Conservation (phyloP, 768 basidiomycete species). For the Mycena epipterygia region DNA sequence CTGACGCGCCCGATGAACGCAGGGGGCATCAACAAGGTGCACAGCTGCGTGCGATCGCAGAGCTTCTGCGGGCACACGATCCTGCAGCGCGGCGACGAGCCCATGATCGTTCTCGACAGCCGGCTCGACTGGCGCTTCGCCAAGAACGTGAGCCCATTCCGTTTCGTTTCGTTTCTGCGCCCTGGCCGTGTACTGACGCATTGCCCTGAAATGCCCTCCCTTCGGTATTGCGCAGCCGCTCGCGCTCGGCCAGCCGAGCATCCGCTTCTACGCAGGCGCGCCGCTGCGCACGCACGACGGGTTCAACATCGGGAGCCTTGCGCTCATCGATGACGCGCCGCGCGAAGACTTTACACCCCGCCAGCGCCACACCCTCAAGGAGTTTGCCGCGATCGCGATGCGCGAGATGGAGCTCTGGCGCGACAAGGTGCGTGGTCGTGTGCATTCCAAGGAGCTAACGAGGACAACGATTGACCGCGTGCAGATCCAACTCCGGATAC, state of each 20-base stretch:
- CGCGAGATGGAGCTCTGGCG: slow-evolving; percentile 96
- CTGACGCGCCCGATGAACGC: slow-evolving; percentile 7
- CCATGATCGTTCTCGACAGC: slow-evolving; percentile 87
- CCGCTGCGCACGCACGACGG: slow-evolving; percentile 92
- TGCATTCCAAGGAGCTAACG: not conserved
- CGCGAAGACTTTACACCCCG: slow-evolving; percentile 89
- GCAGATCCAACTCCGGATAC: slow-evolving; percentile 89
- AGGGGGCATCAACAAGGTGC: slow-evolving; percentile 63
- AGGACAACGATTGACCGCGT: not conserved
- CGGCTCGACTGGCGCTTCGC: slow-evolving; percentile 89
- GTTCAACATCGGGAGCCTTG: slow-evolving; percentile 90
- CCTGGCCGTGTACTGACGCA: not conserved
- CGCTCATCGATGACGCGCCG: slow-evolving; percentile 87
- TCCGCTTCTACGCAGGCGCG: slow-evolving; percentile 94
- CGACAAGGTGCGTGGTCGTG: slow-evolving; percentile 74
- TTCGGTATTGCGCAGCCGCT: slow-evolving; percentile 83
- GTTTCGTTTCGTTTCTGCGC: slow-evolving; percentile 5
- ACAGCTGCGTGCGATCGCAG: slow-evolving; percentile 66
- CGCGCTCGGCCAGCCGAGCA: slow-evolving; percentile 72
- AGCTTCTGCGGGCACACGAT: slow-evolving; percentile 86
- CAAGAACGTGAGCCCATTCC: slow-evolving; percentile 70
- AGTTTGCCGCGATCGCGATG: slow-evolving; percentile 95
- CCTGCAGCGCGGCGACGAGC: slow-evolving; percentile 87
- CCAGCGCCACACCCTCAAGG: slow-evolving; percentile 92
- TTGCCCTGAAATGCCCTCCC: no score